Base-by-base conservation (phyloP, 306 rosid species). In the Alnus rubra region DNA sequence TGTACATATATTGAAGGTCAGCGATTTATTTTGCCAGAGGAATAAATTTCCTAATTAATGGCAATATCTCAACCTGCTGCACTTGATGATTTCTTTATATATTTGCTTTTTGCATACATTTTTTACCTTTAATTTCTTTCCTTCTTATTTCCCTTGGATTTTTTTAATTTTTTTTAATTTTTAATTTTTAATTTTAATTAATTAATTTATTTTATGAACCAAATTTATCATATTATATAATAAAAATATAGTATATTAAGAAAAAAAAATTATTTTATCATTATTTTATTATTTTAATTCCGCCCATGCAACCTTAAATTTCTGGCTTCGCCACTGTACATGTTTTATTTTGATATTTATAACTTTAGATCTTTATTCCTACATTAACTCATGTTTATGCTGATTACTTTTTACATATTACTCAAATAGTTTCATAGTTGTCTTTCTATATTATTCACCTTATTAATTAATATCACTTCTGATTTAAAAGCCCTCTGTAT, bases 401-500 rank as follows among this genome's bases (percentile, higher is more conserved):
- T 55, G 75, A 42, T 44, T 31, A 39, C 47, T 48, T 28, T 16
- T 49, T 19, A 58, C 65, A 30, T 16, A 35, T 9, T 13, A 13
- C 56, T 76, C 30, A 23, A 55, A 19, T 68, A 44, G 69, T n/a
- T 53, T 60, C 52, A 1, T 64, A 74, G 4, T 75, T 0, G 7
- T 33, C 82, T 69, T 68, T 75, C 75, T 80, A 28, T 30, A 44
- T 45, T 71, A 13, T 67, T 63, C 76, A 67, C 52, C 55, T 75
- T 76, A 55, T 84, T 80, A 51, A 87, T 75, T 76, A 45, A 79
- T 69, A 39, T 71, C 54, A 13, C 53, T 86, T 83, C 63, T 76
- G 50, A 78, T 82, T 42, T 71, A 73, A 90, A 86, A 94, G 98
- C 86, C 98, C 98, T 77, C 81, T 94, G 69, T 94, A 92, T 84